Percentiles rank a stretch among this genome's conserved stretches.
phyloP scores from a whole-genome alignment of 2,329 filamentous ascomycete species.

The Dactylellina cionopaga region DNA sequence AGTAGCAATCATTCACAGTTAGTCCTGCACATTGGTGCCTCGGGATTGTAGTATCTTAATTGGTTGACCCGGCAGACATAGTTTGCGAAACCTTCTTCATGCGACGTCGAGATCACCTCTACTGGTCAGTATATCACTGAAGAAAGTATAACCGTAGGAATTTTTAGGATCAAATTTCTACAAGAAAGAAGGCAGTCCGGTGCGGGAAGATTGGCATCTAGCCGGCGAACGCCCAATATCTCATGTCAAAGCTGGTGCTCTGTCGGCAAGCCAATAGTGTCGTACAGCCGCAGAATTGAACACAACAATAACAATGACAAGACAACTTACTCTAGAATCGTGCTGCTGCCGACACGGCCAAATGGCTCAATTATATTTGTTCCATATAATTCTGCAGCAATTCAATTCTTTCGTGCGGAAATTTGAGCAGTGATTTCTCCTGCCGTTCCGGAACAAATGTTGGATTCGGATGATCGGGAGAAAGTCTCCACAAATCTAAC shows the following conservation, averaged over 20 bases:
- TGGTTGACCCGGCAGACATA: not conserved
- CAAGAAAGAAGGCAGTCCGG: slow-evolving; percentile 2
- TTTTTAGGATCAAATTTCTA: not conserved
- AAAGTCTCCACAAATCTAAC: slow-evolving; percentile 23
- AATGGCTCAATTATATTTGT: slow-evolving; percentile 31
- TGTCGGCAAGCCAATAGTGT: slow-evolving; percentile 9
- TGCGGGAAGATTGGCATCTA: not conserved
- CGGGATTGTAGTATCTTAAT: slow-evolving; percentile 25
- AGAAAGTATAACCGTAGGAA: not conserved
- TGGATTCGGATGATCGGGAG: slow-evolving; percentile 51
- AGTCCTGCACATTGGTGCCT: slow-evolving; percentile 38
- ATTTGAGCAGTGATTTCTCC: slow-evolving; percentile 38
- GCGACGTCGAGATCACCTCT: not conserved
- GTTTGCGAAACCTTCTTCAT: not conserved
- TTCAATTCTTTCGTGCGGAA: slow-evolving; percentile 42
- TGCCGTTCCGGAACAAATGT: slow-evolving; percentile 50
- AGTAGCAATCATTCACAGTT: too few relatives aligned
- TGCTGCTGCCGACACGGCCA: slow-evolving; percentile 24
- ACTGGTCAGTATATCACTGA: not conserved
- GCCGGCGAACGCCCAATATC: too few relatives aligned
- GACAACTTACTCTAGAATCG: too few relatives aligned
- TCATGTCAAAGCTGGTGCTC: slow-evolving; percentile 1
- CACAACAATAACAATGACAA: too few relatives aligned
- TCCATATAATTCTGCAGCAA: not conserved
- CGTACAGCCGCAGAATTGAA: slow-evolving; percentile 21